Evolutionary conservation across 1,284 basidiomycete species (phyloP).

Genomic region (Microbotryomycetes sp.): DNA sequence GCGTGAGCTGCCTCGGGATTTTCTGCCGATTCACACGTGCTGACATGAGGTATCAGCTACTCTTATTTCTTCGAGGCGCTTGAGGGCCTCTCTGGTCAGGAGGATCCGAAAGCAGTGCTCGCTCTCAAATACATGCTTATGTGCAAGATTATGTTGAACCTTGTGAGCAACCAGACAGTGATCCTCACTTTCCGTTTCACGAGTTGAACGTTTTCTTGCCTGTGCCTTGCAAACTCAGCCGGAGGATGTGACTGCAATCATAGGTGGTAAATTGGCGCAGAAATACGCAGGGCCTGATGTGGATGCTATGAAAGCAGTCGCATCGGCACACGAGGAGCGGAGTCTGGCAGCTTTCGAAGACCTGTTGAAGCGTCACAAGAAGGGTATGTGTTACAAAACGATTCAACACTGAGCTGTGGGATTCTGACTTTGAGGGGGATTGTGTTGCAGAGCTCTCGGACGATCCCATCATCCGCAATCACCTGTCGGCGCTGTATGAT

Average conservation of each 20-base stretch:
- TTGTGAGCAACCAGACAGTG: conserved; percentile 52
- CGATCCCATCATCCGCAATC: conserved; percentile 88
- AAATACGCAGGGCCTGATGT: conserved; percentile 76
- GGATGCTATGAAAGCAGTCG: conserved; percentile 91
- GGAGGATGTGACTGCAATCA: conserved; percentile 81
- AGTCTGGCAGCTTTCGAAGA: conserved; percentile 85
- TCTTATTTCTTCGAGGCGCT: conserved; percentile 98
- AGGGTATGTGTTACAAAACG: conserved; percentile 53
- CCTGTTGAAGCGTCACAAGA: conserved; percentile 77
- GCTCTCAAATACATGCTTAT: conserved; percentile 96
- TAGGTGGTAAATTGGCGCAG: conserved; percentile 77
- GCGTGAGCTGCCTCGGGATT: conserved; percentile 45
- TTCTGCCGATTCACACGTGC: not conserved
- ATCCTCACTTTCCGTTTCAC: conserved; percentile 2
- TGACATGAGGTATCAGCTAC: conserved; percentile 58
- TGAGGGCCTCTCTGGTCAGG: conserved; percentile 67
- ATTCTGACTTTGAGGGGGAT: not conserved
- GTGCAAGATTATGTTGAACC: conserved; percentile 95
- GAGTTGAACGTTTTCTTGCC: not conserved
- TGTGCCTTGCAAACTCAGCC: conserved; percentile 52
- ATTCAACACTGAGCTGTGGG: not conserved
- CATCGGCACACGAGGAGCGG: conserved; percentile 84
- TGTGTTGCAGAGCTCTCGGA: conserved; percentile 75
- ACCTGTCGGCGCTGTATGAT: conserved; percentile 87
- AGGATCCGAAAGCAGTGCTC: conserved; percentile 57